Evolutionary conservation across 2,329 filamentous ascomycete species (phyloP), one percentile per base, ranked within the genome.

Genomic region (Plenodomus lindquistii): DNA sequence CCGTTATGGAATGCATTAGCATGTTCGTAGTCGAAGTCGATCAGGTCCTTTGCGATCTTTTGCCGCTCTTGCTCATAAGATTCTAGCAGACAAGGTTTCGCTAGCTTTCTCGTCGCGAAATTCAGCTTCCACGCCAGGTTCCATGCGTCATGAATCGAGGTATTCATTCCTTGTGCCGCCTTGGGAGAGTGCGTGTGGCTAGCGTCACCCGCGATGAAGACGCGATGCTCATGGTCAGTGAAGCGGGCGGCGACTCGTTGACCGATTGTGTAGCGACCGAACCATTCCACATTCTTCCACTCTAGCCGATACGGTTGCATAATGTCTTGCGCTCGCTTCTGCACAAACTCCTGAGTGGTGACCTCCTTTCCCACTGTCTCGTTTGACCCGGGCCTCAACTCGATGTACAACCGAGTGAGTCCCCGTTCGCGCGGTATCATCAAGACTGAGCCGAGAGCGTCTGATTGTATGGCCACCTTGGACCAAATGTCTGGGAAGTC

Each of bases 401-500:
- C 78, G 34, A 81, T 78, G 47, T 81, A 81, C 3, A 81, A 76
- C 38, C 87, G 81, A 0, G 86, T 89, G 80, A 89, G 84, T 62
- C 87, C 87, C 36, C 85, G 78, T 68, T 90, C 87, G 34, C 87
- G 81, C 4, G 87, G 87, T 44, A 89, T 86, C 67, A 88, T 86
- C n/a, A 90, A 77, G 38, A 89, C 84, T 0, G 86, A 87, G 2
- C 87, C 87, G 37, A 83, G 78, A 49, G 82, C 78, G 52, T 88
- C 82, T 2, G 84, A 86, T 55, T 86, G 85, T 7, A 89, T 79
- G 0, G 87, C 80, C 0, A 85, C 85, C 72, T 89, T 89, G 67
- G 83, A 87, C 85, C 86, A 89, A 40, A 89, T 81, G 60, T 89
- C 86, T 1, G 87, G 87, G 58, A 90, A 89, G 65, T 89, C 80